Evolutionary conservation across 345 rosid species (phyloP), one percentile per base, ranked within the genome.

Genomic region (Noccaea bulbosa): DNA sequence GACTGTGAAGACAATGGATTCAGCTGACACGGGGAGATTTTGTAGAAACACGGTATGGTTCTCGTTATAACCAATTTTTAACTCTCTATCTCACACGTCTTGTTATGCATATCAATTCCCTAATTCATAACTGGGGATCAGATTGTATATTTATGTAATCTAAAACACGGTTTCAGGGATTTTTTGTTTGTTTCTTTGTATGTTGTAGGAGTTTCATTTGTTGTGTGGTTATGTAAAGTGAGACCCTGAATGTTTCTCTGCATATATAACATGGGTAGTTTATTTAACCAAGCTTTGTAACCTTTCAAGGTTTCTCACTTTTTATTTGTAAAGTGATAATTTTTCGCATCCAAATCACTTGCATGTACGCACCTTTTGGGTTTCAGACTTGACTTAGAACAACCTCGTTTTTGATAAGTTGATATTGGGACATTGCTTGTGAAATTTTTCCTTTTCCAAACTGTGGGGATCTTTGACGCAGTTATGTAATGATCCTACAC

Each of bases 1-100:
- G 97, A 93, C 69, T 87, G 92, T 57, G 96, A 86, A 74, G 97
- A 91, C 72, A 81, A 77, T 82, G 97, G 84, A 77, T 91, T 88
- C 84, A 79, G 89, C 84, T 78, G 89, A 80, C 92, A 86, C 37
- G 92, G 87, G 59, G 93, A 86, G 84, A 88, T 86, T 81, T 82
- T 84, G 68, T 91, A 86, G 71, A 77, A 69, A 60, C 75, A 44
- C 24, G 64, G 69, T 38, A 67, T 52, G 69, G 16, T 59, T 45
- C 37, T 62, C 37, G 12, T 40, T 43, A 54, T 52, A 62, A 53
- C 75, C 79, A 75, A 57, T 57, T 65, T 70, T 70, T 70, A 69
- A 61, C 71, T 48, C 58, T 44, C 32, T 24, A 11, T 60, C 56
- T 41, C 60, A 47, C 51, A 39, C 66, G 15, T 72, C 65, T 49